Conservation (phyloP, 2,329 filamentous ascomycete genomes). For the Didymella lethalis region DNA sequence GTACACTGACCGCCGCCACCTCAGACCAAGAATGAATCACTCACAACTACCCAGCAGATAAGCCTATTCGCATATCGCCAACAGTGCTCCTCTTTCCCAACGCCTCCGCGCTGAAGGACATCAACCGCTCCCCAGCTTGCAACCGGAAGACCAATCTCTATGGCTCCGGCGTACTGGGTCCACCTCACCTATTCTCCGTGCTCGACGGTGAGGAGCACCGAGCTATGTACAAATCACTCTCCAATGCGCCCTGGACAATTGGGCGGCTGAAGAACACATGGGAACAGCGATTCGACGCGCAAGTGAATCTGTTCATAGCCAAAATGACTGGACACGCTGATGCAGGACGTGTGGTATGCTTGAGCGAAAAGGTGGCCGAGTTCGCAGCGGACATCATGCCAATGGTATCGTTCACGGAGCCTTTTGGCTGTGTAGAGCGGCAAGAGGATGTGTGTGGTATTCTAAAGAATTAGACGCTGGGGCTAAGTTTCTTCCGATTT, state of each 20-base stretch:
- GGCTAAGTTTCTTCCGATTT: constrained; percentile 51
- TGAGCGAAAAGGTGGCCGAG: constrained; percentile 51
- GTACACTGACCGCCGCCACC: not conserved
- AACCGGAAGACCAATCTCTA: constrained; percentile 51
- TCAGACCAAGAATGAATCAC: not conserved
- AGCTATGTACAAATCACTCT: constrained; percentile 49
- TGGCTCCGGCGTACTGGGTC: constrained; percentile 48
- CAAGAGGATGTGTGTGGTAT: constrained; percentile 51
- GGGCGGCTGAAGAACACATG: constrained; percentile 52
- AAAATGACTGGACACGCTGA: constrained; percentile 44
- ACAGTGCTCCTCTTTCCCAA: constrained; percentile 51
- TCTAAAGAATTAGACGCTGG: constrained; percentile 49
- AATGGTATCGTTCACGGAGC: constrained; percentile 49
- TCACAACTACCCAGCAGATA: constrained; percentile 30
- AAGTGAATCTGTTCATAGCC: constrained; percentile 44
- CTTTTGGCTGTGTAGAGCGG: constrained; percentile 53
- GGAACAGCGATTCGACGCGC: constrained; percentile 50
- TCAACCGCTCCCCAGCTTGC: constrained; percentile 51
- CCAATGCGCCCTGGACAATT: constrained; percentile 50
- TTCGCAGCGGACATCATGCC: constrained; percentile 55
- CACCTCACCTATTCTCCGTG: constrained; percentile 47
- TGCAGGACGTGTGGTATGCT: constrained; percentile 34
- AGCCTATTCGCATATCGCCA: constrained; percentile 51
- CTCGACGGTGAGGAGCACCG: constrained; percentile 48
- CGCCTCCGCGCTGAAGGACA: constrained; percentile 49